Conservation (phyloP, 2,329 filamentous ascomycete species). For the Gliomastix tumulicola region DNA sequence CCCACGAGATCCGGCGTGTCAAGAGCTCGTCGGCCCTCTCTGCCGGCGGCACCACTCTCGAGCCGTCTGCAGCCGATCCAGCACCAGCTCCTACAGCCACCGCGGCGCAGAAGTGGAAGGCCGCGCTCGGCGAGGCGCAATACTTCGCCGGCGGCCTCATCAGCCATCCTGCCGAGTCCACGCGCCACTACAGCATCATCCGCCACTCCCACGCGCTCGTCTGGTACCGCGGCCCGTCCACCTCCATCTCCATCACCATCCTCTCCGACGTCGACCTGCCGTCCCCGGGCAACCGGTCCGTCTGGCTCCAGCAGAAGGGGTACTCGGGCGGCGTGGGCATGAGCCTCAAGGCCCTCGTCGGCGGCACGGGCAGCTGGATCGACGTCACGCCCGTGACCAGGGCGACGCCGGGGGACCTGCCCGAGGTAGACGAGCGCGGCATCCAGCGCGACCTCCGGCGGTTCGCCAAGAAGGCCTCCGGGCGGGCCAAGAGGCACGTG, state of each 20-base stretch:
- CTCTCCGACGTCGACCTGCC: conserved; percentile 51
- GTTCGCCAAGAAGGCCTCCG: conserved; percentile 50
- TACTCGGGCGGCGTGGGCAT: conserved; percentile 64
- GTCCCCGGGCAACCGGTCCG: conserved; percentile 47
- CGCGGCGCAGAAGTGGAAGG: conserved; percentile 29
- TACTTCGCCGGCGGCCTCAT: conserved; percentile 62
- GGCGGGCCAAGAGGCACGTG: conserved; percentile 36
- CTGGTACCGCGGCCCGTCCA: conserved; percentile 59
- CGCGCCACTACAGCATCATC: conserved; percentile 58
- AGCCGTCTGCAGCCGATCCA: background rate
- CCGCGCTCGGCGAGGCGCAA: conserved; percentile 48
- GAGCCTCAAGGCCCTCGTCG: conserved; percentile 55
- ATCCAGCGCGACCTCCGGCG: conserved; percentile 62
- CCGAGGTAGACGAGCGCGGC: conserved; percentile 51
- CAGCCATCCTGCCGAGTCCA: conserved; percentile 56
- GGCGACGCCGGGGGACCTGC: conserved; percentile 39
- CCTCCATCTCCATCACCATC: conserved; percentile 57
- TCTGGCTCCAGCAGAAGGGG: conserved; percentile 64
- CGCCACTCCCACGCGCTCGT: conserved; percentile 59
- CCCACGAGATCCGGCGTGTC: conserved; percentile 13
- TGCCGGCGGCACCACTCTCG: no score
- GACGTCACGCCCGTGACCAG: conserved; percentile 56
- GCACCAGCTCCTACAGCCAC: background rate
- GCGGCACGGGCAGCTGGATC: conserved; percentile 54
- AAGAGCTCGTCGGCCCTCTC: conserved; percentile 23